A percentile compares a stretch with the other conserved stretches of the same genome.
Evolutionary conservation across 2,329 filamentous ascomycete genomes (phyloP).

Genomic region (Fusarium mangiferae): DNA sequence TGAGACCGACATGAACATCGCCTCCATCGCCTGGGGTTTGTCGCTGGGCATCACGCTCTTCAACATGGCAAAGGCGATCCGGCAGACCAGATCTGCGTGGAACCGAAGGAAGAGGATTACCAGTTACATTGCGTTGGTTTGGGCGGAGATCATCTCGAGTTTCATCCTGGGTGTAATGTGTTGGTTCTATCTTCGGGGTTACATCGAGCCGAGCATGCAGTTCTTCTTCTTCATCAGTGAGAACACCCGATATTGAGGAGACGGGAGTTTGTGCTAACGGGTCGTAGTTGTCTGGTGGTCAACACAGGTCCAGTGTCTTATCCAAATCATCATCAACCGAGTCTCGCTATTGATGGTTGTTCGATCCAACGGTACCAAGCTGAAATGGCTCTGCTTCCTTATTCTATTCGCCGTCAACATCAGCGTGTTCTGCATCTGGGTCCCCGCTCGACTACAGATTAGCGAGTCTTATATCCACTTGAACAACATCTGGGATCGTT

Average conservation of each 20-base stretch:
- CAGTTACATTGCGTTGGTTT: constrained; percentile 34
- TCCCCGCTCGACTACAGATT: constrained; percentile 58
- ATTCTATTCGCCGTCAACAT: constrained; percentile 59
- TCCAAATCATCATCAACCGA: constrained; percentile 64
- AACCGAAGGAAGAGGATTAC: constrained; percentile 38
- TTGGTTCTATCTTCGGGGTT: constrained; percentile 40
- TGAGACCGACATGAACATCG: constrained; percentile 43
- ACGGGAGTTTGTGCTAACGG: background rate
- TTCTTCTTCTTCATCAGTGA: constrained; percentile 44
- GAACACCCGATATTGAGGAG: background rate
- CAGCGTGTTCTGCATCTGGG: constrained; percentile 62
- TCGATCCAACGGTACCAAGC: constrained; percentile 44
- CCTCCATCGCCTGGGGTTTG: constrained; percentile 44
- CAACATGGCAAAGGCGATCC: constrained; percentile 38
- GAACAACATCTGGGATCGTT: constrained; percentile 62
- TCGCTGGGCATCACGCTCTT: constrained; percentile 41
- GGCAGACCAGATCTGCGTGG: constrained; percentile 31
- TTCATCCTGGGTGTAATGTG: constrained; percentile 37
- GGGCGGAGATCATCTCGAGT: constrained; percentile 43
- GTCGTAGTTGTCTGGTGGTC: constrained; percentile 44
- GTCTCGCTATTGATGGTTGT: constrained; percentile 57
- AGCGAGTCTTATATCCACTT: constrained; percentile 52
- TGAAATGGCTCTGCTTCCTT: constrained; percentile 58
- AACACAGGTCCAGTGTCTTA: constrained; percentile 55
- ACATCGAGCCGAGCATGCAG: constrained; percentile 46